These are phyloP conservation scores for Fusarium miscanthi DNA, from an alignment of 2,329 filamentous ascomycete species.

Conservation along the genomic window DNA sequence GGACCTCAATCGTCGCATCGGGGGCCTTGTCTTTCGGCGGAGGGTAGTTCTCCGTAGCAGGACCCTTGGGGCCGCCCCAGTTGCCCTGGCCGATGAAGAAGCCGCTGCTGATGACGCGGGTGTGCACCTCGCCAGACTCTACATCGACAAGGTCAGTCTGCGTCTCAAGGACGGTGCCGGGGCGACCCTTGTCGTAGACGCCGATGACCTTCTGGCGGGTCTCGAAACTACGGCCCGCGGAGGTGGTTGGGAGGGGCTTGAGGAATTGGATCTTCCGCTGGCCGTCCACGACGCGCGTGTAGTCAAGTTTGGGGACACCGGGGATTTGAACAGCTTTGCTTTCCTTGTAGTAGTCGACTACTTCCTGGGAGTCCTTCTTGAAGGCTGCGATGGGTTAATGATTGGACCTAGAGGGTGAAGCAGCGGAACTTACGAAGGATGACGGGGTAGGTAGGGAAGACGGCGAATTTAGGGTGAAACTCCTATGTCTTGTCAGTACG, in stretches of 20 bases:
- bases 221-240: conserved; percentile 52
- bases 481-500: conserved; percentile 55
- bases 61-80: conserved; percentile 56
- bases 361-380: conserved; percentile 58
- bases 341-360: conserved; percentile 54
- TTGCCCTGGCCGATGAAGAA: conserved; percentile 60
- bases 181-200: conserved; percentile 56
- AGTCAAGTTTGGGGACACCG: conserved; percentile 54
- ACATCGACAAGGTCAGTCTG: conserved; percentile 54
- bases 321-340: conserved; percentile 52
- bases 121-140: conserved; percentile 53
- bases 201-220: conserved; percentile 55
- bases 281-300: conserved; percentile 55
- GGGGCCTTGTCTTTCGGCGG: conserved; percentile 50
- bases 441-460: conserved; percentile 60
- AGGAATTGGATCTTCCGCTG: conserved; percentile 55
- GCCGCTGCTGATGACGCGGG: conserved; percentile 52
- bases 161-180: conserved; percentile 49
- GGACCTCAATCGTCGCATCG: conserved; percentile 52
- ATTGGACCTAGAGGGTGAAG: neutral
- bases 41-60: conserved; percentile 46
- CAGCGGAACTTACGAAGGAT: conserved; percentile 47
- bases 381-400: conserved; percentile 44
- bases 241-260: conserved; percentile 50
- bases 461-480: conserved; percentile 56